These are phyloP conservation scores for Pezicula carpinea DNA, from an alignment of 2,329 filamentous ascomycete genomes.

Conservation along the genomic window DNA sequence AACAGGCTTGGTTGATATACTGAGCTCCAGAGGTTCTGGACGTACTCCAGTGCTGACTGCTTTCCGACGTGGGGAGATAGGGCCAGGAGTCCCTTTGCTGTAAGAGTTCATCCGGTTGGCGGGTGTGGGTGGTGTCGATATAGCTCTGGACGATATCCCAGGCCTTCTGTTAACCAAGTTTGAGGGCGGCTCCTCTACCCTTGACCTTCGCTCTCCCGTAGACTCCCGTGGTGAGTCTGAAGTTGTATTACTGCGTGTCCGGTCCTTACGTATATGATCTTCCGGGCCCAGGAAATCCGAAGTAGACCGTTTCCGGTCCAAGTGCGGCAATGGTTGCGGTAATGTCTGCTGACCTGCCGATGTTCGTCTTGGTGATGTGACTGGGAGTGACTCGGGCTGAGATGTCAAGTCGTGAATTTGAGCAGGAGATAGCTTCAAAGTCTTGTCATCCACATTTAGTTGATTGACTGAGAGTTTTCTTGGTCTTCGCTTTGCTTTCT, in stretches of 20 bases:
- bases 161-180: slow-evolving; percentile 16
- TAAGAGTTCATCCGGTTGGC: slow-evolving; percentile 18
- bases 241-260: slow-evolving; percentile 6
- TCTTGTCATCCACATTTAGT: slow-evolving; percentile 31
- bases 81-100: slow-evolving; percentile 15
- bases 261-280: slow-evolving; percentile 6
- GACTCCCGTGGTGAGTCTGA: slow-evolving; percentile 11
- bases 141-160: slow-evolving; percentile 21
- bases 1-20: slow-evolving; percentile 10
- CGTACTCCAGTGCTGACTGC: slow-evolving; percentile 13
- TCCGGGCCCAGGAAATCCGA: slow-evolving; percentile 15
- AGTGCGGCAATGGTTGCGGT: slow-evolving; percentile 23
- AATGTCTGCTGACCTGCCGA: slow-evolving; percentile 25
- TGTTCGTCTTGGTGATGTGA: slow-evolving; percentile 38
- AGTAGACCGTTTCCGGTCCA: slow-evolving; percentile 11
- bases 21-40: slow-evolving; percentile 24
- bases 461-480: slow-evolving; percentile 19
- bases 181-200: slow-evolving; percentile 9
- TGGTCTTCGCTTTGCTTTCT: slow-evolving; percentile 16
- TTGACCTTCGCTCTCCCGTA: slow-evolving; percentile 12
- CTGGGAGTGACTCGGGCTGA: slow-evolving; percentile 53
- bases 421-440: slow-evolving; percentile 51
- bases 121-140: slow-evolving; percentile 16
- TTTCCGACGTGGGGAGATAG: slow-evolving; percentile 24
- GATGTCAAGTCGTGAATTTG: slow-evolving; percentile 55